These are phyloP conservation scores for Xanthoceras sorbifolium DNA, from an alignment of 345 rosid species.

Conservation along the genomic window DNA sequence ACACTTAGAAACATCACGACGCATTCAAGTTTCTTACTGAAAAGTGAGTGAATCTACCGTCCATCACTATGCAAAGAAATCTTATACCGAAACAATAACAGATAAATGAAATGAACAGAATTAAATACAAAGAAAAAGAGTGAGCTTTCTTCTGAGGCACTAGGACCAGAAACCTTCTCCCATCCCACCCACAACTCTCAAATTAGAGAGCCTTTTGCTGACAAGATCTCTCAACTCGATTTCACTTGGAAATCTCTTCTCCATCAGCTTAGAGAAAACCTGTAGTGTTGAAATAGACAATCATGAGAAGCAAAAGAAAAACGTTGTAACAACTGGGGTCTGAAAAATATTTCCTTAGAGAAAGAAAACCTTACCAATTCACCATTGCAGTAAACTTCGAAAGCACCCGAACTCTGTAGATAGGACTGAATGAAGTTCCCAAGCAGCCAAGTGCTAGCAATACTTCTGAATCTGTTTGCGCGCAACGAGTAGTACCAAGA, in stretches of 20 bases:
- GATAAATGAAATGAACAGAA: background rate
- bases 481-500: conserved; percentile 29
- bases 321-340: background rate
- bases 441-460: conserved; percentile 30
- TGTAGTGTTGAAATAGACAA: background rate
- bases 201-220: conserved; percentile 6
- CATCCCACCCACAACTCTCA: background rate
- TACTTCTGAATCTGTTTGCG: conserved; percentile 29
- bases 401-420: conserved; percentile 36
- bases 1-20: too few species aligned
- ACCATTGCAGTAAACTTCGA: conserved; percentile 33
- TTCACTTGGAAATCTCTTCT: conserved; percentile 33
- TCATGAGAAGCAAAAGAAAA: background rate
- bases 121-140: background rate
- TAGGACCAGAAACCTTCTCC: conserved; percentile 13
- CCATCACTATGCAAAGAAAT: background rate
- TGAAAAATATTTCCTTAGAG: background rate
- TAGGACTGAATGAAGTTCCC: conserved; percentile 35
- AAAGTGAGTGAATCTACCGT: too few species aligned
- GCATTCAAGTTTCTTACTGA: too few species aligned
- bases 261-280: conserved; percentile 40
- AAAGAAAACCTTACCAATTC: conserved; percentile 23
- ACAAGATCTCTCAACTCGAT: conserved; percentile 35
- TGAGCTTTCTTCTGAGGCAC: background rate
- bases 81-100: background rate